Base-by-base conservation (phyloP, 1,139 yeast genomes). In the Candida dubliniensis region DNA sequence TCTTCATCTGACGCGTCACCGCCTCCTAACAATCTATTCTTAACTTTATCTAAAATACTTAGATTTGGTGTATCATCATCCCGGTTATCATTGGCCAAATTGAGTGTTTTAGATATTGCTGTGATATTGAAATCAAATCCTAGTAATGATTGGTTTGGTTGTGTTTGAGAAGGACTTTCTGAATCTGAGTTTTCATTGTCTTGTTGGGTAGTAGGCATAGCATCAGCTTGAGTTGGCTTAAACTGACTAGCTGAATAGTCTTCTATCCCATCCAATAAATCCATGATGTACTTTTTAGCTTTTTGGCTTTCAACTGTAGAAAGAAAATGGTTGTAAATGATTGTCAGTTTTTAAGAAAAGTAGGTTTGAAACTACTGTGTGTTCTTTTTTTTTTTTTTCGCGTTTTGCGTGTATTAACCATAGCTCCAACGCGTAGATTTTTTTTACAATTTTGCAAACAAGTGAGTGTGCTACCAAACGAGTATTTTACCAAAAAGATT, bases 181-280 rank as follows among this genome's bases (percentile, higher is more conserved):
- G 31, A 36, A 11, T 43, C 47, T 14, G 42, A 23, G 8, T 40
- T 45, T n/a, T 33, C 32, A n/a, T 56, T 55, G 8, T 34, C 38
- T 26, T 49, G 29, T 14, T 44, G 40, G n/a, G 34, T 39, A n/a
- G 42, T 7, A 12, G 30, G 25, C 25, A 33, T 33, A 11, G 13
- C 34, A 11, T 27, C 25, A 13, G 23, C 23, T 41, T 45, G 40
- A 36, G 43, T 9, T 8, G 31, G 4, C 12, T 45, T 42, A 12
- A 49, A 43, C 33, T 44, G 52, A 29, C 45, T 34, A 7, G 49
- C 41, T 18, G 52, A 41, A 25, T 44, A 39, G 33, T 52, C 55
- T 9, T 55, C 58, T 12, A 55, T 50, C 15, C 43, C 48, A 36
- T 58, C 59, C 35, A 58, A 42, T 42, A 58, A 52, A 40, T 58